Base-by-base conservation (phyloP, 164 flowering plant genomes). In the Stephania yunnanensis region DNA sequence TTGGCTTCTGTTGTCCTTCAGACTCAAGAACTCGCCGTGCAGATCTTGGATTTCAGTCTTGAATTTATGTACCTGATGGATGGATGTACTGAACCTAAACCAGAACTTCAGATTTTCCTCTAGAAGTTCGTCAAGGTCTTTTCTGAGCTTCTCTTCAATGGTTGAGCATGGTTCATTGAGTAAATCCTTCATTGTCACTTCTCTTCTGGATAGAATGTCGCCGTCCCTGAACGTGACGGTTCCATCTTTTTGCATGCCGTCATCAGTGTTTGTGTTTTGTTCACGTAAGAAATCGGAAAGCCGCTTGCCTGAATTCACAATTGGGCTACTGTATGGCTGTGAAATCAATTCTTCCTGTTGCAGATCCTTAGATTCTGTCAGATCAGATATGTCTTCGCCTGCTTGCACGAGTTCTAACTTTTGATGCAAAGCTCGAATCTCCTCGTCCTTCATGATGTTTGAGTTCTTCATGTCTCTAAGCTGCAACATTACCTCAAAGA, bases 91-190 rank as follows among this genome's bases (percentile, higher is more conserved):
- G 74, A 91, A 91, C 78, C 95, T 88, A 79, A 90, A 73, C 94
- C 95, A 91, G 76, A 91, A 90, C 63, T 91, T 91, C 19, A 91
- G 78, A 72, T 93, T 90, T 66, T 87, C 93, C 79, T 88, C 97
- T 29, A 93, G 85, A 30, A 90, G 73, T 9, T 73, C 86, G 74
- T 91, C 92, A 46, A 91, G 87, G 63, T 84, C 86, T 11, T 81
- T 73, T 15, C 93, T 80, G 80, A 92, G 71, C 46, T 85, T 92
- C 29, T 85, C 90, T 81, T 88, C 91, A 7, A 82, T 73, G 17
- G 82, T 17, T 30, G 83, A 75, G 69, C 44, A 79, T 15, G 72
- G 68, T 70, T 79, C 78, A 29, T 73, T 69, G 31, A 66, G 79
- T 50, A 74, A 69, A 12, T 50, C 50, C 78, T 83, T 78, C 50